Percentiles rank a stretch among this genome's conserved stretches.
Evolutionary conservation across 2,329 filamentous ascomycete species (phyloP).

Genomic region (Apiospora kogelbergensis): DNA sequence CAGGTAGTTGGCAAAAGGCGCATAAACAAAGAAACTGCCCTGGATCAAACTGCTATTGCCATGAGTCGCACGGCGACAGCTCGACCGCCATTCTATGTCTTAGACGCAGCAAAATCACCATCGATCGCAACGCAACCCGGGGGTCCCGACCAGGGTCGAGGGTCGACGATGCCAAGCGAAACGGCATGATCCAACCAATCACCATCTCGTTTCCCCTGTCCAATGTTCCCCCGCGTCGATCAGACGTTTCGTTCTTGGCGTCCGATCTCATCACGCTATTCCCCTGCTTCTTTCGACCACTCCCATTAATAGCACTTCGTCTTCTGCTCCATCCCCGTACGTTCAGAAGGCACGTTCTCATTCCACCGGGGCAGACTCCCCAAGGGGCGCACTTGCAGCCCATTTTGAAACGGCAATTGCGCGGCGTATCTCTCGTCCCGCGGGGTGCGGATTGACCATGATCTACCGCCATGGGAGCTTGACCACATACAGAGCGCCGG

Average conservation of each 20-base stretch:
- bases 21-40: no score
- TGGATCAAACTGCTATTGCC: neutral
- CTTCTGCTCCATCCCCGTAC: neutral
- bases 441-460: neutral
- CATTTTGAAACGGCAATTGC: neutral
- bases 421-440: neutral
- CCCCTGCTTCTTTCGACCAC: neutral
- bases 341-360: neutral
- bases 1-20: no score
- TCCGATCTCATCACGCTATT: slow-evolving; percentile 1
- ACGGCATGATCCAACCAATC: neutral
- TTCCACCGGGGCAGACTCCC: neutral
- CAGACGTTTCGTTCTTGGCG: neutral
- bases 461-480: neutral
- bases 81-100: neutral
- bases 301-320: neutral
- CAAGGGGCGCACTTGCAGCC: neutral
- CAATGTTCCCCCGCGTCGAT: neutral
- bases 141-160: neutral
- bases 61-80: neutral
- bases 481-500: neutral
- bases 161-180: neutral
- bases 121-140: neutral
- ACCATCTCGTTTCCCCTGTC: neutral
- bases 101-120: neutral